phyloP scores from a whole-genome alignment of 1,284 basidiomycete species.

The Trametes sp. region DNA sequence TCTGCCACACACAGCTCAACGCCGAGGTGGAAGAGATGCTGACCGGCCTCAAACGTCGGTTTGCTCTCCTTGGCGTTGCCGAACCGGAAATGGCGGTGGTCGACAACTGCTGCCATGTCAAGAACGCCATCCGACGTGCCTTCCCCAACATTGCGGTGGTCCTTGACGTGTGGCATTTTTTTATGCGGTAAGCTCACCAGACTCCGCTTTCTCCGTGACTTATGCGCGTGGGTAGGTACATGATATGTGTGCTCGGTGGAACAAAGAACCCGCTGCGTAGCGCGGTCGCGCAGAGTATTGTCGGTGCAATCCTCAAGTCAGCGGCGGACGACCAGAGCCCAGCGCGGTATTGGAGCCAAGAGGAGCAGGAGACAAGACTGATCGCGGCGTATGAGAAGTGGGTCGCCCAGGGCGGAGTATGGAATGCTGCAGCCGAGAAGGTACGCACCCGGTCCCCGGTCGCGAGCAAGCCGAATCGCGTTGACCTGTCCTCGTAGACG shows the following conservation, averaged over 20 bases:
- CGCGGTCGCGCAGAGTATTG: slow-evolving; percentile 26
- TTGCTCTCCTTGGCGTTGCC: slow-evolving; percentile 17
- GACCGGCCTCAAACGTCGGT: slow-evolving; percentile 23
- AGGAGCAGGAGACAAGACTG: slow-evolving; percentile 28
- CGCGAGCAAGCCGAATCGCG: too few relatives aligned
- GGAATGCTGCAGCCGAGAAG: slow-evolving; percentile 25
- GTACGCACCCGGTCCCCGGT: background rate
- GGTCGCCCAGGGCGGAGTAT: slow-evolving; percentile 23
- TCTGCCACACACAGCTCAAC: slow-evolving; percentile 1
- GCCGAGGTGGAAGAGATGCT: slow-evolving; percentile 27
- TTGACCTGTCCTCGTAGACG: background rate
- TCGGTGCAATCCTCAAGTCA: slow-evolving; percentile 29
- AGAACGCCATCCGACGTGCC: slow-evolving; percentile 10
- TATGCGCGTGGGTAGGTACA: background rate
- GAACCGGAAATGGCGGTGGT: slow-evolving; percentile 29
- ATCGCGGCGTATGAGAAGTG: slow-evolving; percentile 3
- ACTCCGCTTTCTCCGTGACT: background rate
- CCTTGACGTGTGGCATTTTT: slow-evolving; percentile 26
- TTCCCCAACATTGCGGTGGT: slow-evolving; percentile 15
- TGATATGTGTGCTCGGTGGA: background rate
- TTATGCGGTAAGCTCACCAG: slow-evolving; percentile 16
- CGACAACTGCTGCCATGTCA: slow-evolving; percentile 38
- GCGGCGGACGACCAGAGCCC: slow-evolving; percentile 15
- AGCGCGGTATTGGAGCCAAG: slow-evolving; percentile 26
- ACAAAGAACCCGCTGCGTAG: slow-evolving; percentile 8